Evolutionary conservation across 495 filamentous ascomycete species (phyloP), one percentile per base, ranked within the genome.

Genomic region (Neurospora pannonica): DNA sequence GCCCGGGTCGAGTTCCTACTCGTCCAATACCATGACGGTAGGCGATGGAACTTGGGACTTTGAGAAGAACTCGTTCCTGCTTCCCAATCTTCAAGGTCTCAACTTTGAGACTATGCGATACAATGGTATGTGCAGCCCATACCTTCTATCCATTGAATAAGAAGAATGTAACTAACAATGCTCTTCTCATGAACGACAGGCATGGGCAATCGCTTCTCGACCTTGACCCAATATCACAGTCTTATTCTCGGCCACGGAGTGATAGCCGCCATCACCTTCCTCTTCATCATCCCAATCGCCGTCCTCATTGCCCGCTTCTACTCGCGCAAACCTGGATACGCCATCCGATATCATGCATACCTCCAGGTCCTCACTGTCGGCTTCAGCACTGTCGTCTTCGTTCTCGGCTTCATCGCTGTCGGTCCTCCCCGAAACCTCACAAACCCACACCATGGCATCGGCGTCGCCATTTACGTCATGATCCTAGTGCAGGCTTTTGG

Each of bases 371-470:
- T 97, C 72, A 92, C 94, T 28, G 83, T 97, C 21, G 80, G 89
- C 28, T 81, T 96, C 71, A 84, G 87, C 38, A 95, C 93, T 0
- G 90, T 93, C 28, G 82, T 92, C 11, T 93, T 97, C 76, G 82
- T 92, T 43, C 83, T 95, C 11, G 93, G 94, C 17, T 95, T 86
- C 81, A 88, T 94, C 79, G 93, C 95, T 42, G 91, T 96, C 31
- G 93, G 93, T 10, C 88, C 91, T 2, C 80, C 84, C 70, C 87
- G 95, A 74, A 94, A 90, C 78, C 85, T 98, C 76, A 93, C 93
- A 67, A 99, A 99, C 81, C 96, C 96, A 2, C 96, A 99, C 84
- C 93, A 94, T 84, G 94, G 94, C 73, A 98, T 98, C 78, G 96
- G 96, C 31, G 83, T 97, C 39, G 92, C 94, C 43, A 90, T 99